A percentile compares a stretch with the other conserved stretches of the same genome.
phyloP scores from a whole-genome alignment of 1,284 basidiomycete genomes.

The Ceratobasidium theobromae region DNA sequence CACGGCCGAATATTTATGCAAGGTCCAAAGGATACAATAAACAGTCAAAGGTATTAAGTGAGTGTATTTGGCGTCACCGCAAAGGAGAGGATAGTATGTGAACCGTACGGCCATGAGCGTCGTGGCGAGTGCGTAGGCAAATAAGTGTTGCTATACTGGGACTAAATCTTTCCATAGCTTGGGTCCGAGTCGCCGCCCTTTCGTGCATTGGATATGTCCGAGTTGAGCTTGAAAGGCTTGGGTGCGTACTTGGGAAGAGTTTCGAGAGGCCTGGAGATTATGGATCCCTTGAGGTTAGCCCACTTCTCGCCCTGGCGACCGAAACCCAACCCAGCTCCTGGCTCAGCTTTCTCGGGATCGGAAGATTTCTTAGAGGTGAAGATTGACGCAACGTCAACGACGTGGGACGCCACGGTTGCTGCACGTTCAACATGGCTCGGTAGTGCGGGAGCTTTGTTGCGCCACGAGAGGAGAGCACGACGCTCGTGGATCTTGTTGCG shows the following conservation, averaged over 20 bases:
- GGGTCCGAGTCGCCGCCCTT: not conserved
- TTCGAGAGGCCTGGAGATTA: conserved; percentile 57
- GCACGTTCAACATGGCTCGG: conserved; percentile 56
- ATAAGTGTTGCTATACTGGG: too few species aligned
- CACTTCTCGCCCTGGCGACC: conserved; percentile 73
- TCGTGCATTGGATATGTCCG: too few species aligned
- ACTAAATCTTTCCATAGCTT: too few species aligned
- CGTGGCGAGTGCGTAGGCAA: too few species aligned
- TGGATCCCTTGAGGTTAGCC: conserved; percentile 62
- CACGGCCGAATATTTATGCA: too few species aligned
- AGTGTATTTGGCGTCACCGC: too few species aligned
- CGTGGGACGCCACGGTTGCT: conserved; percentile 49
- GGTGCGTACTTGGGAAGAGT: conserved; percentile 57
- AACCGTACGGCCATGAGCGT: too few species aligned
- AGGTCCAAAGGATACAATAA: not conserved
- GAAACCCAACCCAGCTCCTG: conserved; percentile 64
- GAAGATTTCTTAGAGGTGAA: conserved; percentile 53
- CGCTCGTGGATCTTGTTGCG: conserved; percentile 61
- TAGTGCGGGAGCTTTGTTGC: conserved; percentile 57
- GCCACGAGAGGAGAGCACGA: conserved; percentile 66
- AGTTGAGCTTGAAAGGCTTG: not conserved
- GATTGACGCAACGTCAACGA: conserved; percentile 39
- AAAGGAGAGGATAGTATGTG: too few species aligned
- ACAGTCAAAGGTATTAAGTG: not conserved
- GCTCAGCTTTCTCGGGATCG: conserved; percentile 63